A percentile compares a stretch with the other conserved stretches of the same genome.
Conservation (phyloP, 768 basidiomycete species). For the Russula lepida region DNA sequence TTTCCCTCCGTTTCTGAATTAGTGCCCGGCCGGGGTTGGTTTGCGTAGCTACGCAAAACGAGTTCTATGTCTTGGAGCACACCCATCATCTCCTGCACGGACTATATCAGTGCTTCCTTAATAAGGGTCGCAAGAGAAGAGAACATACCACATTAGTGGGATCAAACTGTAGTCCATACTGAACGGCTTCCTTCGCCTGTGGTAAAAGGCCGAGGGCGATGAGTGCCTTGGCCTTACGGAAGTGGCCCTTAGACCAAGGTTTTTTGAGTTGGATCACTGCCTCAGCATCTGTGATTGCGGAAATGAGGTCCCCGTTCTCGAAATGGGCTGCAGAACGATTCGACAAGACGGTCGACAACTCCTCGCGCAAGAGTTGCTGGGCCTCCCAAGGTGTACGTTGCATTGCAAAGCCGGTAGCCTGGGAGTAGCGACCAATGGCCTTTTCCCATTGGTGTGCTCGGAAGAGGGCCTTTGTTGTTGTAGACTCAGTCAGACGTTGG, state of each 20-base stretch:
- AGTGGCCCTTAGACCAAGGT: slow-evolving; percentile 94
- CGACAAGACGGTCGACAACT: slow-evolving; percentile 80
- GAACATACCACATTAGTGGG: slow-evolving; percentile 47
- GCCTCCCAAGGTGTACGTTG: slow-evolving; percentile 87
- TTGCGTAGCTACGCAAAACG: slow-evolving; percentile 11
- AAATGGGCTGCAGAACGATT: slow-evolving; percentile 87
- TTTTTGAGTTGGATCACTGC: slow-evolving; percentile 76
- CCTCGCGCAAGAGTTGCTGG: slow-evolving; percentile 77
- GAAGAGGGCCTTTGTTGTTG: slow-evolving; percentile 54
- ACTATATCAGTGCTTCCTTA: not conserved
- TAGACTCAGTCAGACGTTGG: slow-evolving; percentile 23
- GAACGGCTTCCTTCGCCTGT: slow-evolving; percentile 77
- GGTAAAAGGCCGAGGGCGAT: slow-evolving; percentile 56
- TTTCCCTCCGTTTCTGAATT: not conserved
- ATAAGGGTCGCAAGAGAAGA: not conserved
- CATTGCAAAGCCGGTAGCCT: slow-evolving; percentile 66
- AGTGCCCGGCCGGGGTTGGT: slow-evolving; percentile 1
- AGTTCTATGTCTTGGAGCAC: slow-evolving; percentile 18
- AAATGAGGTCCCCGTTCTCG: slow-evolving; percentile 65
- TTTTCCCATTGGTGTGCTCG: slow-evolving; percentile 60
- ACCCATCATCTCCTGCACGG: slow-evolving; percentile 17
- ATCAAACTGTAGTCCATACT: slow-evolving; percentile 81
- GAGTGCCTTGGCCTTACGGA: slow-evolving; percentile 87
- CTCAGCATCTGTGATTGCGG: slow-evolving; percentile 83
- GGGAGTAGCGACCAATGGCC: slow-evolving; percentile 73